Evolutionary conservation across 768 basidiomycete genomes (phyloP).

Genomic region (Thelephora ganbajun): DNA sequence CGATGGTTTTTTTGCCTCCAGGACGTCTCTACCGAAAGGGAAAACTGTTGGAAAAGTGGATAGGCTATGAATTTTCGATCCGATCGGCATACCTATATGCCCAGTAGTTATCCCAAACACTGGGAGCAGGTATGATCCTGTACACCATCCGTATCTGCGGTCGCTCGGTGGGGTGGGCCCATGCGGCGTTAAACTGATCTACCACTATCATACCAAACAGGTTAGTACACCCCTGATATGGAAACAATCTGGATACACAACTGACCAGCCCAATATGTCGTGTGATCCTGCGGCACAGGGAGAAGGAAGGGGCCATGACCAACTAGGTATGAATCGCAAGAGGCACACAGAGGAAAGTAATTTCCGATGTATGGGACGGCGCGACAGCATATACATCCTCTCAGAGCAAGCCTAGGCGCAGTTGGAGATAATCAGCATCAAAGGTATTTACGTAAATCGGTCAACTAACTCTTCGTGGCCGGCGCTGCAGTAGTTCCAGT

Average conservation of each 20-base stretch:
- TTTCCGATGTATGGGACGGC: too few relatives aligned
- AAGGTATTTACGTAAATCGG: too few relatives aligned
- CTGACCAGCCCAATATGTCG: constrained; percentile 53
- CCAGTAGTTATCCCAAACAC: constrained; percentile 39
- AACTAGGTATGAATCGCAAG: too few relatives aligned
- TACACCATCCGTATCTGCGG: constrained; percentile 48
- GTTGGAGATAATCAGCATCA: too few relatives aligned
- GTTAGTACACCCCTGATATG: too few relatives aligned
- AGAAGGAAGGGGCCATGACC: constrained; percentile 22
- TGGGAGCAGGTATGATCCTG: constrained; percentile 41
- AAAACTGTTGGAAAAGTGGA: neutral
- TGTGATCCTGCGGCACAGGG: constrained; percentile 44
- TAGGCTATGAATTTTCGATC: neutral
- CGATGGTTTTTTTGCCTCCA: constrained; percentile 51
- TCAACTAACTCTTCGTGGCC: constrained; percentile 38
- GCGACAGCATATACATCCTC: too few relatives aligned
- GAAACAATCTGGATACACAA: neutral
- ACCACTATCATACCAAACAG: constrained; percentile 23
- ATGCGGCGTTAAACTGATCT: constrained; percentile 56
- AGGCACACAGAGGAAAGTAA: too few relatives aligned
- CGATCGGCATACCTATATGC: constrained; percentile 36
- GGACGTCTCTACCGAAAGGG: constrained; percentile 25
- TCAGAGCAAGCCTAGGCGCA: too few relatives aligned
- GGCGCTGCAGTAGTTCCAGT: constrained; percentile 36
- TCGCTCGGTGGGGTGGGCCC: constrained; percentile 39